Base-by-base conservation (phyloP, 371 early-diverging fungal species). In the Umbelopsis sp. region DNA sequence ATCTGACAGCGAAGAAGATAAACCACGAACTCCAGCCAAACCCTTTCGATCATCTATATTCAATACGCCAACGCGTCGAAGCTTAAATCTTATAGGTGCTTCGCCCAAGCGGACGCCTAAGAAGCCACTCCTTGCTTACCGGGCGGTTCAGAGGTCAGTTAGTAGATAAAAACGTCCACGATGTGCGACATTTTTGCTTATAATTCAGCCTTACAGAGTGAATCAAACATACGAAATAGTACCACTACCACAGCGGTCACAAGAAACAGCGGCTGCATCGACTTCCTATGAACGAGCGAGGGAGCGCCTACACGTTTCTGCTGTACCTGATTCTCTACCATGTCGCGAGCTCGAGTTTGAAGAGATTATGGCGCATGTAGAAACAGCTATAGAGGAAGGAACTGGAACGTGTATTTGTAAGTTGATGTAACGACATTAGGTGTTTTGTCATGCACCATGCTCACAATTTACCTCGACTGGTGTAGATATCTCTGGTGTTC, bases 401-500 rank as follows among this genome's bases (percentile, higher is more conserved):
- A 85, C 83, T 4, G 96, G 96, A 41, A 84, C 88, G 63, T 96
- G 97, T 71, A 82, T 96, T 41, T 97, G 92, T 92, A 84, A 70
- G 86, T 74, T 29, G 24, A 2, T 16, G 14, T 62, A 9, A n/a
- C 57, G 22, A 10, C 37, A 35, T 48, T 5, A 1, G 25, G 24
- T 8, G 16, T 12, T 46, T 6, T 45, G 1, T 7, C 14, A 22
- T 29, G 7, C 7, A 50, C 20, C 24, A n/a, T 57, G 2, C 64
- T 48, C 44, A n/a, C 44, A 52, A 38, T 4, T 4, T 32, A 35
- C 38, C 29, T 38, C 29, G 1, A 46, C 57, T 8, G 51, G 24
- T 62, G 44, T 70, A 90, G 90, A 97, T 75, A 92, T 98, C 18
- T 94, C 96, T n/a, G 97, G 98, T 4, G 96, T 97, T 0, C 97